Conservation (phyloP, 2,329 filamentous ascomycete species). For the Stagonosporopsis rhizophila region DNA sequence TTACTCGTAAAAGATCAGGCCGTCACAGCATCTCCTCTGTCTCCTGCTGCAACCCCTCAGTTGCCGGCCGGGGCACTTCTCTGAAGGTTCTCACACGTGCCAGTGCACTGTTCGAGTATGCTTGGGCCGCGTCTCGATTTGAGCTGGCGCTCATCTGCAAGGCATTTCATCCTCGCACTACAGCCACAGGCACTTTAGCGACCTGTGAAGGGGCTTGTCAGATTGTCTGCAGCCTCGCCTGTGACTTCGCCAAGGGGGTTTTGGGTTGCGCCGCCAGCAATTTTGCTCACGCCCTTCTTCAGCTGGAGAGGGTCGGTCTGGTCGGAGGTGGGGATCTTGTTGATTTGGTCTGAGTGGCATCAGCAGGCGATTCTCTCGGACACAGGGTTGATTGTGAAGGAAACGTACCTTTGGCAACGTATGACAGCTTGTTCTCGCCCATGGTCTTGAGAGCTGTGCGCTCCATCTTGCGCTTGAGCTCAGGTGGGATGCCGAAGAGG, state of each 20-base stretch:
- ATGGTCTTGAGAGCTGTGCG: conserved; percentile 58
- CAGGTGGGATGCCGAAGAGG: conserved; percentile 57
- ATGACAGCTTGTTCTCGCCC: conserved; percentile 60
- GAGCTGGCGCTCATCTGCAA: conserved; percentile 22
- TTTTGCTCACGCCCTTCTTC: conserved; percentile 47
- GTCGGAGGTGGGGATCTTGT: conserved; percentile 49
- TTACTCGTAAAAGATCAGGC: conserved; percentile 7
- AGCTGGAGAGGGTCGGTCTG: conserved; percentile 48
- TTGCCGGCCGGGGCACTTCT: conserved; percentile 9
- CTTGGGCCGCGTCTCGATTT: conserved; percentile 21
- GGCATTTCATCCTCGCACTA: conserved; percentile 36
- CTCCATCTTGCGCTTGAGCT: conserved; percentile 57
- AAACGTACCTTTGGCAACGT: conserved; percentile 47
- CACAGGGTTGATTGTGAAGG: background rate
- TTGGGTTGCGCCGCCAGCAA: conserved; percentile 42
- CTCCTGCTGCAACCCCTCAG: conserved; percentile 14
- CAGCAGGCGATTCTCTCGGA: conserved; percentile 2
- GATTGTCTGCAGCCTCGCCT: conserved; percentile 46
- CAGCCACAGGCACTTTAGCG: conserved; percentile 38
- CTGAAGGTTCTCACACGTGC: conserved; percentile 30
- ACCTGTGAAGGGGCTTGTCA: conserved; percentile 48
- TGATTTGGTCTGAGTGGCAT: conserved; percentile 44
- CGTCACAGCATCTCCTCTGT: conserved; percentile 19
- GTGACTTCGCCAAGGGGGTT: conserved; percentile 48
- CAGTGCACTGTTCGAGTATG: conserved; percentile 24